Percentiles rank a stretch among this genome's conserved stretches.
These are phyloP conservation scores for Aspergillus quadrilineatus DNA, from an alignment of 2,329 filamentous ascomycete species.

Conservation along the genomic window DNA sequence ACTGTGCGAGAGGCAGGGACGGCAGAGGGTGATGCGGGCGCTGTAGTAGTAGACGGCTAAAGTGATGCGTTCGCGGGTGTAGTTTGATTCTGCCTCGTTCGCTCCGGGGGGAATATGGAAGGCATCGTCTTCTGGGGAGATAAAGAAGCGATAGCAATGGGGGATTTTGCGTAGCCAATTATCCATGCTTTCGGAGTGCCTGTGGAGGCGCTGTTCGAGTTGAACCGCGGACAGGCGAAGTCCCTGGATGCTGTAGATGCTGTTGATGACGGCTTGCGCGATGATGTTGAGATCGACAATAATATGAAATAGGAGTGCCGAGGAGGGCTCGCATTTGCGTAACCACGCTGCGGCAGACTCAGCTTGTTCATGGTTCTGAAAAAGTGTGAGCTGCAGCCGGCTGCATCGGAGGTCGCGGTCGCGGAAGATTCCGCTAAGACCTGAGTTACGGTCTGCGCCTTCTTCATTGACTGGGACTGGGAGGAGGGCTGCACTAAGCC, in stretches of 20 bases:
- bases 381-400: slow-evolving; percentile 30
- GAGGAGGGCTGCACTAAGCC: slow-evolving; percentile 38
- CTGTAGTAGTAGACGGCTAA: slow-evolving; percentile 45
- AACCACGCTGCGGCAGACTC: slow-evolving; percentile 22
- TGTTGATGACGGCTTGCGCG: slow-evolving; percentile 38
- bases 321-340: slow-evolving; percentile 25
- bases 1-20: slow-evolving; percentile 41
- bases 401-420: slow-evolving; percentile 19
- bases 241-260: slow-evolving; percentile 41
- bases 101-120: slow-evolving; percentile 19
- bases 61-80: slow-evolving; percentile 33
- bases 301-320: slow-evolving; percentile 40
- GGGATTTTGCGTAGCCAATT: slow-evolving; percentile 38
- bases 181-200: slow-evolving; percentile 33
- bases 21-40: slow-evolving; percentile 40
- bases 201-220: slow-evolving; percentile 35
- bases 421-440: slow-evolving; percentile 28
- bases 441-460: slow-evolving; percentile 25
- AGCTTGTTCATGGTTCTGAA: slow-evolving; percentile 23
- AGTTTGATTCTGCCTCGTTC: neutral
- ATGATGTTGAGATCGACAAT: slow-evolving; percentile 39
- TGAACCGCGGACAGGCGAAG: slow-evolving; percentile 30
- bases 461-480: slow-evolving; percentile 42
- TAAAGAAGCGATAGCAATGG: slow-evolving; percentile 34
- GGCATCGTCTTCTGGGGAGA: slow-evolving; percentile 22